These are phyloP conservation scores for Pharus latifolius DNA, from an alignment of 176 grass and related monocot species.

Conservation along the genomic window DNA sequence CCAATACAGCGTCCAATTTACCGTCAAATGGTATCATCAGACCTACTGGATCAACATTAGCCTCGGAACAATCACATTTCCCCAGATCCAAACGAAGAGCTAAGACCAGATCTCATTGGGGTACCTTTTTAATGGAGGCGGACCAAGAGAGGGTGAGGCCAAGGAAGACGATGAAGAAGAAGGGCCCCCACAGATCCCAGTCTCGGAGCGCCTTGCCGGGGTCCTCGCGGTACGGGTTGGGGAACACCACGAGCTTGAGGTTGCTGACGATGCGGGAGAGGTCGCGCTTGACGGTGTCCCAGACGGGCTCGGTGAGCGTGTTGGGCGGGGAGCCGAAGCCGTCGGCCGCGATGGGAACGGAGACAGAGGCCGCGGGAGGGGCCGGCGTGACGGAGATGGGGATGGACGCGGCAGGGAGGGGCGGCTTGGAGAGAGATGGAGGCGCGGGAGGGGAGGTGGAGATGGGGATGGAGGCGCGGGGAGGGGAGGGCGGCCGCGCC, in stretches of 20 bases:
- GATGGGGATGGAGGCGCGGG: constrained; percentile 81
- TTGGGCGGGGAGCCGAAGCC: constrained; percentile 64
- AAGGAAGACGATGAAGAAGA: constrained; percentile 99
- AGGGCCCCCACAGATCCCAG: constrained; percentile 97
- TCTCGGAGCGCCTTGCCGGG: constrained; percentile 94
- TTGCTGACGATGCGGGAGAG: constrained; percentile 93
- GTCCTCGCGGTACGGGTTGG: constrained; percentile 92
- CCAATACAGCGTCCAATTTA: background rate
- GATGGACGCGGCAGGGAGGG: constrained; percentile 37
- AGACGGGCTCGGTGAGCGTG: constrained; percentile 96
- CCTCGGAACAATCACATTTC: background rate
- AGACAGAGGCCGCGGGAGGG: constrained; percentile 2
- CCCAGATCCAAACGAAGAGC: background rate
- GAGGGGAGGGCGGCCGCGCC: constrained; percentile 61
- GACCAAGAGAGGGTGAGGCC: constrained; percentile 95
- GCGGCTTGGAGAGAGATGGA: constrained; percentile 17
- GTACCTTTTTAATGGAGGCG: constrained; percentile 89
- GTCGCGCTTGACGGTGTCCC: constrained; percentile 98
- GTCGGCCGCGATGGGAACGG: constrained; percentile 47
- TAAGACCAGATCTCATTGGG: background rate
- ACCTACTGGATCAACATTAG: background rate
- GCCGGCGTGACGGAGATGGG: constrained; percentile 39
- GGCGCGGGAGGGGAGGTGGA: constrained; percentile 26
- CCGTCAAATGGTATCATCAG: background rate
- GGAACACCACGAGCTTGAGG: constrained; percentile 98